These are phyloP conservation scores for Endothia cerciana DNA, from an alignment of 2,329 filamentous ascomycete genomes.

Conservation along the genomic window DNA sequence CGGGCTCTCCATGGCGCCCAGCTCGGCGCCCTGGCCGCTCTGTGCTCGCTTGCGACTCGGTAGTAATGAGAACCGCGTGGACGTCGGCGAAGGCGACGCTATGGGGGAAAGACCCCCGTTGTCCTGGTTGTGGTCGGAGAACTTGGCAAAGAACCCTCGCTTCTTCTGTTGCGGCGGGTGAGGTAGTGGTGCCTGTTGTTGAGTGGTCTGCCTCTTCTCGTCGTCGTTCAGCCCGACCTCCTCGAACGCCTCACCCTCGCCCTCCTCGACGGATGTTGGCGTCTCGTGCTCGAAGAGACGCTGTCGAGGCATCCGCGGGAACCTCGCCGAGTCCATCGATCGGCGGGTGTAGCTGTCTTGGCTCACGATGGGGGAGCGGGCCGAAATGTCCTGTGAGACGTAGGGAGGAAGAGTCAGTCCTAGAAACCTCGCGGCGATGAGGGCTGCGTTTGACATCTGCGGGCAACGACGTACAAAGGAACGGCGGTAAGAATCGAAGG, in stretches of 20 bases:
- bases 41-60: slow-evolving; percentile 73
- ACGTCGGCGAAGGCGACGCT: slow-evolving; percentile 45
- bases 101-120: slow-evolving; percentile 32
- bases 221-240: slow-evolving; percentile 88
- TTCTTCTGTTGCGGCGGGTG: slow-evolving; percentile 57
- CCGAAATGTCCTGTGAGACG: slow-evolving; percentile 79
- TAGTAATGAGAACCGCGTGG: slow-evolving; percentile 64
- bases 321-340: slow-evolving; percentile 77
- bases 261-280: slow-evolving; percentile 65
- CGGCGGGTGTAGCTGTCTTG: slow-evolving; percentile 67
- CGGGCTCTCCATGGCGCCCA: slow-evolving; percentile 63
- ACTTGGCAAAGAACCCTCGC: slow-evolving; percentile 78
- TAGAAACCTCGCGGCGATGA: background rate
- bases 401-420: background rate
- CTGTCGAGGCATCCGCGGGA: slow-evolving; percentile 63
- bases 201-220: slow-evolving; percentile 52
- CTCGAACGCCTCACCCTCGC: slow-evolving; percentile 68
- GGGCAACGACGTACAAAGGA: slow-evolving; percentile 75
- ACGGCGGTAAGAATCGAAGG: slow-evolving; percentile 93
- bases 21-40: slow-evolving; percentile 71
- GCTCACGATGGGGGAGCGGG: slow-evolving; percentile 73
- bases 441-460: background rate
- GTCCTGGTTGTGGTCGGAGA: slow-evolving; percentile 63
- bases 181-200: slow-evolving; percentile 19
- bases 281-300: slow-evolving; percentile 62